Conservation (phyloP, 1,284 basidiomycete species). For the Puccinia coronata region DNA sequence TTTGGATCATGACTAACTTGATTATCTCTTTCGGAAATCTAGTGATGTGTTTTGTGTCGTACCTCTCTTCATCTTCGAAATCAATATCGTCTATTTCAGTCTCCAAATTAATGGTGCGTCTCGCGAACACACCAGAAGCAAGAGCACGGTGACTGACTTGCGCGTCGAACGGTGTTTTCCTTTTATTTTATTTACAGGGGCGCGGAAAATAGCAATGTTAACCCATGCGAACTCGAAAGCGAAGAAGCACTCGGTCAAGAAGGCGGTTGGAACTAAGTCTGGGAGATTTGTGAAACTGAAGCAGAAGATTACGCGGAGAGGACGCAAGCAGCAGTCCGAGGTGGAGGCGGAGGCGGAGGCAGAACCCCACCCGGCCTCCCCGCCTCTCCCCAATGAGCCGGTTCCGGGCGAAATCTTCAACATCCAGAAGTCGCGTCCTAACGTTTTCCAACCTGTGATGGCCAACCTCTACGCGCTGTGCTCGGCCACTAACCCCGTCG, state of each 20-base stretch:
- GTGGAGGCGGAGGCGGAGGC: constrained; percentile 3
- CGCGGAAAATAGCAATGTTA: constrained; percentile 32
- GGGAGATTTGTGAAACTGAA: constrained; percentile 5
- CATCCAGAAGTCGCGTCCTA: constrained; percentile 36
- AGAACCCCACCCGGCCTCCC: constrained; percentile 26
- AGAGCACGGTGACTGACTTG: neutral
- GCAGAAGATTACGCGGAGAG: neutral
- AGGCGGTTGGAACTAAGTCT: neutral
- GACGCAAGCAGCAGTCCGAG: constrained; percentile 5
- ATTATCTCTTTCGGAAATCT: neutral
- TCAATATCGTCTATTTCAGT: constrained; percentile 45
- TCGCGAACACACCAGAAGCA: neutral
- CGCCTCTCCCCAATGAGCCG: constrained; percentile 16
- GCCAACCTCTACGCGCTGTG: constrained; percentile 41
- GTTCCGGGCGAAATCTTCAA: constrained; percentile 35
- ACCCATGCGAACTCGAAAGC: constrained; percentile 29
- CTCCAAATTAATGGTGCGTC: constrained; percentile 46
- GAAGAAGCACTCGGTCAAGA: constrained; percentile 16
- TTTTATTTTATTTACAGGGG: neutral
- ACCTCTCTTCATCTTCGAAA: constrained; percentile 43
- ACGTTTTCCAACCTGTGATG: constrained; percentile 45
- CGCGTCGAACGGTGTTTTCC: neutral
- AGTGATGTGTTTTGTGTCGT: constrained; percentile 43
- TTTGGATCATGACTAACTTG: neutral
- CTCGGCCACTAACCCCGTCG: neutral